Evolutionary conservation across 805 yeast genomes (phyloP).

Genomic region (Maudiozyma serrabonitensis): DNA sequence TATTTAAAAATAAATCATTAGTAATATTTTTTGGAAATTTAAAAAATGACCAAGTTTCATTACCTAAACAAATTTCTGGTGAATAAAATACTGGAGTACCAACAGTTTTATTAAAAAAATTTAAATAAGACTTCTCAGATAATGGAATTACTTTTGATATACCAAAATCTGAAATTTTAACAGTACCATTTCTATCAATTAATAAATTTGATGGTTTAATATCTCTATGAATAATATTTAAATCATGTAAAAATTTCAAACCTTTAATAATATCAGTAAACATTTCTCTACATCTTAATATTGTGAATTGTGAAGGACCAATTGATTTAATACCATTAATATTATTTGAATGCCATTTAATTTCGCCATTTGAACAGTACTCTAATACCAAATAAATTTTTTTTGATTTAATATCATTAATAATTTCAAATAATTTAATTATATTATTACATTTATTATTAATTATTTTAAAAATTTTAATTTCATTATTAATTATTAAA

Average conservation of each 20-base stretch:
- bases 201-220: conserved; percentile 90
- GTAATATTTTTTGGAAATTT: conserved; percentile 8
- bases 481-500: conserved; percentile 71
- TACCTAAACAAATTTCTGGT: conserved; percentile 75
- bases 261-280: conserved; percentile 82
- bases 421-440: conserved; percentile 75
- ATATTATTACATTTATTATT: conserved; percentile 70
- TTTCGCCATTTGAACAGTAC: conserved; percentile 83
- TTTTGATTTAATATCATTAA: conserved; percentile 74
- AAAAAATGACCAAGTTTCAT: conserved; percentile 19
- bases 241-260: conserved; percentile 79
- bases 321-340: conserved; percentile 33
- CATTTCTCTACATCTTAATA: conserved; percentile 57
- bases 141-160: conserved; percentile 50
- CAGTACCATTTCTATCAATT: conserved; percentile 56
- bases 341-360: conserved; percentile 47
- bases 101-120: conserved; percentile 88
- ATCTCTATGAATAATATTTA: conserved; percentile 89
- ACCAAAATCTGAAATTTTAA: conserved; percentile 95
- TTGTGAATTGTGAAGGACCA: conserved; percentile 59
- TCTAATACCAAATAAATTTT: conserved; percentile 87
- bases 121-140: conserved; percentile 36
- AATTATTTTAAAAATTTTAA: conserved; percentile 88
- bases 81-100: conserved; percentile 98
- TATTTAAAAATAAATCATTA: conserved; percentile 29